Percentiles rank a stretch among this genome's conserved stretches.
These are phyloP conservation scores for Hypholoma fasciculare DNA, from an alignment of 768 basidiomycete species.

Conservation along the genomic window DNA sequence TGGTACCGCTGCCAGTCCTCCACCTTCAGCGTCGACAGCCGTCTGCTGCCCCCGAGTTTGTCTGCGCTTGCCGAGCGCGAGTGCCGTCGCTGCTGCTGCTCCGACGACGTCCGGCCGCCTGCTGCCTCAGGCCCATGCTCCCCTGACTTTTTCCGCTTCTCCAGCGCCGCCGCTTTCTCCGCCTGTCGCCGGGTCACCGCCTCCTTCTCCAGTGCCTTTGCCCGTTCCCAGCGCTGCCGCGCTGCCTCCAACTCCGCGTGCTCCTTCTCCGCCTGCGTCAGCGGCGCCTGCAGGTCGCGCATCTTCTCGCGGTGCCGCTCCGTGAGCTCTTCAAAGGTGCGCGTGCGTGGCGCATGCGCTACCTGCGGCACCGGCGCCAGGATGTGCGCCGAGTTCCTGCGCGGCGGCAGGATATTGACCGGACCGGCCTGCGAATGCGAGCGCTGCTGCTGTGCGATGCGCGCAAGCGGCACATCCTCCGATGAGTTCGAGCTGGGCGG, in stretches of 20 bases:
- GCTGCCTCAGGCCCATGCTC: slow-evolving; percentile 22
- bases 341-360: slow-evolving; percentile 46
- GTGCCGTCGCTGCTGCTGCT: slow-evolving; percentile 36
- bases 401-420: slow-evolving; percentile 49
- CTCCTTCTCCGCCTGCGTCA: slow-evolving; percentile 80
- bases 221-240: slow-evolving; percentile 79
- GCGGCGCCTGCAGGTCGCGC: slow-evolving; percentile 76
- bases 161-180: slow-evolving; percentile 61
- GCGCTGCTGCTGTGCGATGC: slow-evolving; percentile 25
- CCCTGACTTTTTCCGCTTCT: slow-evolving; percentile 47
- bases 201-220: slow-evolving; percentile 72
- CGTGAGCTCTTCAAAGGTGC: slow-evolving; percentile 85
- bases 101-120: slow-evolving; percentile 28
- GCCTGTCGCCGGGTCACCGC: slow-evolving; percentile 72
- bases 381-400: slow-evolving; percentile 36
- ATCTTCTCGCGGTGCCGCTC: slow-evolving; percentile 87
- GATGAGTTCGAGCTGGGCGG: slow-evolving; percentile 41
- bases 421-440: slow-evolving; percentile 22
- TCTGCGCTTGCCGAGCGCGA: slow-evolving; percentile 63
- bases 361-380: slow-evolving; percentile 50
- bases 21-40: slow-evolving; percentile 76
- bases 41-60: slow-evolving; percentile 50
- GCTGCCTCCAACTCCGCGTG: slow-evolving; percentile 76
- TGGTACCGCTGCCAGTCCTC: slow-evolving; percentile 86
- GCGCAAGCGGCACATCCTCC: slow-evolving; percentile 49